phyloP scores from a whole-genome alignment of 1,284 basidiomycete genomes.

The Afroboletus lepidellus region DNA sequence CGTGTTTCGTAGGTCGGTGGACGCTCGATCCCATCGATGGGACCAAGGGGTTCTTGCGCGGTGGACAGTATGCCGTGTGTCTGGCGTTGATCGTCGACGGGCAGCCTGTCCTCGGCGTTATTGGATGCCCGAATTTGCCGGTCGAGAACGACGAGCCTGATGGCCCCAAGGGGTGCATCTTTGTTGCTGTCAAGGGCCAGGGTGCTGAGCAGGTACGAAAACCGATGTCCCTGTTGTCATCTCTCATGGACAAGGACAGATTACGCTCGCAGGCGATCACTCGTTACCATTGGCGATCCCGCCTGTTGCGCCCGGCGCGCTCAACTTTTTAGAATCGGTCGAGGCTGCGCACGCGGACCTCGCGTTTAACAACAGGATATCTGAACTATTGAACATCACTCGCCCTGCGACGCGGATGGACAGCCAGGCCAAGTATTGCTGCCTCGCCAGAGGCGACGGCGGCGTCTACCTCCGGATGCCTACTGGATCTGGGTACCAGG shows the following conservation, averaged over 20 bases:
- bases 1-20: conserved; percentile 68
- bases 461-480: conserved; percentile 92
- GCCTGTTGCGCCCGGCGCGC: conserved; percentile 41
- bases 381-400: conserved; percentile 67
- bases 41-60: conserved; percentile 93
- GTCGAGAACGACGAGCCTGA: conserved; percentile 51
- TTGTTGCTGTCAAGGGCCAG: conserved; percentile 80
- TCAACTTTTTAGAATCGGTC: conserved; percentile 88
- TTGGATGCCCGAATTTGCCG: conserved; percentile 96
- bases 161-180: conserved; percentile 74
- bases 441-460: conserved; percentile 85
- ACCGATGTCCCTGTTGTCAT: neutral
- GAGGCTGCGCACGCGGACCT: conserved; percentile 93
- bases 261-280: conserved; percentile 42
- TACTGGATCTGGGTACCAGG: conserved; percentile 75
- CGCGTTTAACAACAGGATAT: conserved; percentile 78
- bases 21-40: conserved; percentile 92
- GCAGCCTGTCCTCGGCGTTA: conserved; percentile 83
- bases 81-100: conserved; percentile 88
- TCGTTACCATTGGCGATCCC: conserved; percentile 52
- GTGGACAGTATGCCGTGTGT: conserved; percentile 97
- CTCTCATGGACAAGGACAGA: conserved; percentile 26
- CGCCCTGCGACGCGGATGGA: conserved; percentile 86
- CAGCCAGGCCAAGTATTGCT: conserved; percentile 95
- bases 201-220: conserved; percentile 71